A percentile compares a stretch with the other conserved stretches of the same genome.
Conservation (phyloP, 1,139 yeast genomes). For the Torulaspora pretoriensis region DNA sequence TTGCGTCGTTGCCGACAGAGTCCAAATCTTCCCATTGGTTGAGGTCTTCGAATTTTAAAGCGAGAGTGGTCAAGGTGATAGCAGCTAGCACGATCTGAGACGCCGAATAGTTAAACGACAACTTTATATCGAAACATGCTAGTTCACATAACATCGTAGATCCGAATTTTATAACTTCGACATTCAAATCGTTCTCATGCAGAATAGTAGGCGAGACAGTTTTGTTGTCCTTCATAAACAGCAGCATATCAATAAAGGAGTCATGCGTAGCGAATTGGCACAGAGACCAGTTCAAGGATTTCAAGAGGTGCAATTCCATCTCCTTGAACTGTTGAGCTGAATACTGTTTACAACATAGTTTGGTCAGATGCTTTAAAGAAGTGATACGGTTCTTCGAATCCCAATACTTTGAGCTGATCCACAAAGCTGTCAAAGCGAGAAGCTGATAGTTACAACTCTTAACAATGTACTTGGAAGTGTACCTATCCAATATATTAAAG, state of each 20-base stretch:
- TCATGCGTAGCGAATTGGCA: constrained; percentile 52
- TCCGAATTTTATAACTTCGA: constrained; percentile 50
- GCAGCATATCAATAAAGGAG: constrained; percentile 53
- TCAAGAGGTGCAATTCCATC: constrained; percentile 64
- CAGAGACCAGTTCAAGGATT: constrained; percentile 34
- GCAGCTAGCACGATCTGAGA: constrained; percentile 58
- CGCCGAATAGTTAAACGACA: constrained; percentile 52
- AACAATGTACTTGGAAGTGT: constrained; percentile 82
- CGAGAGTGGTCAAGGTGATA: constrained; percentile 32
- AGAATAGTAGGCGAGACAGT: constrained; percentile 15
- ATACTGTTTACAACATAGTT: constrained; percentile 57
- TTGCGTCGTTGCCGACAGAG: constrained; percentile 15
- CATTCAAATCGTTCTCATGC: constrained; percentile 20
- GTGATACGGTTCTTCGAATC: constrained; percentile 68
- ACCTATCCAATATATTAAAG: constrained; percentile 81
- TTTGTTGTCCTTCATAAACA: constrained; percentile 36
- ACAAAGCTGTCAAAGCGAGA: constrained; percentile 64
- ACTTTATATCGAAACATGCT: constrained; percentile 57
- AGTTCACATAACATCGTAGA: constrained; percentile 62
- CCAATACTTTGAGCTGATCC: constrained; percentile 70
- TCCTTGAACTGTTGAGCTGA: constrained; percentile 56
- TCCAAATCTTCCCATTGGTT: constrained; percentile 23
- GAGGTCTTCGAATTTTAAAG: constrained; percentile 21
- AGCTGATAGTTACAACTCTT: constrained; percentile 60
- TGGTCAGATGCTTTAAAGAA: constrained; percentile 44